Evolutionary conservation across 345 rosid species (phyloP).

Genomic region (Ceriops decandra): DNA sequence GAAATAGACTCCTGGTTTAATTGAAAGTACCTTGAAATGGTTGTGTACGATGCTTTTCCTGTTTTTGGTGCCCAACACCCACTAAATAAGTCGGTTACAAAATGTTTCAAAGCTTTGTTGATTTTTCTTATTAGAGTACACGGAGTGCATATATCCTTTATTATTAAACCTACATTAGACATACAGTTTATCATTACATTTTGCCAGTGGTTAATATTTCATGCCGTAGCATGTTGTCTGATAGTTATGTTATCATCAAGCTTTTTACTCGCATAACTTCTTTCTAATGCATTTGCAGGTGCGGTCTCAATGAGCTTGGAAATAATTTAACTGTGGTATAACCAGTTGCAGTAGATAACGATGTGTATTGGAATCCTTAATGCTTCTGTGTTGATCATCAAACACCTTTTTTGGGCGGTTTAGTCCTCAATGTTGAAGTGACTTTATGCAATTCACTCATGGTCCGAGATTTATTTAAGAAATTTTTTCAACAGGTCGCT

Average conservation of each 20-base stretch:
- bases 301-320: slow-evolving; percentile 4
- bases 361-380: background rate
- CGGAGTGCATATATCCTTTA: too few relatives aligned
- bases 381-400: background rate
- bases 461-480: background rate
- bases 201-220: background rate
- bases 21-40: too few relatives aligned
- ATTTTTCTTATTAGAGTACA: too few relatives aligned
- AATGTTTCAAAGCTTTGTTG: too few relatives aligned
- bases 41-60: too few relatives aligned
- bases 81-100: too few relatives aligned
- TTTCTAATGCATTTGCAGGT: slow-evolving; percentile 15
- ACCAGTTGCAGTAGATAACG: background rate
- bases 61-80: too few relatives aligned
- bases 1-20: too few relatives aligned
- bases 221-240: background rate
- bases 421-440: background rate
- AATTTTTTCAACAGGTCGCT: background rate
- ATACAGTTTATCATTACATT: background rate
- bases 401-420: background rate
- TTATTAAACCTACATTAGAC: too few relatives aligned
- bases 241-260: background rate
- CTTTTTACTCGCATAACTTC: background rate
- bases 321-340: background rate
- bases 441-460: background rate